Percentiles rank a stretch among this genome's conserved stretches.
Evolutionary conservation across 352 stramenopile species (phyloP).

Genomic region (Globisporangium ultimum): DNA sequence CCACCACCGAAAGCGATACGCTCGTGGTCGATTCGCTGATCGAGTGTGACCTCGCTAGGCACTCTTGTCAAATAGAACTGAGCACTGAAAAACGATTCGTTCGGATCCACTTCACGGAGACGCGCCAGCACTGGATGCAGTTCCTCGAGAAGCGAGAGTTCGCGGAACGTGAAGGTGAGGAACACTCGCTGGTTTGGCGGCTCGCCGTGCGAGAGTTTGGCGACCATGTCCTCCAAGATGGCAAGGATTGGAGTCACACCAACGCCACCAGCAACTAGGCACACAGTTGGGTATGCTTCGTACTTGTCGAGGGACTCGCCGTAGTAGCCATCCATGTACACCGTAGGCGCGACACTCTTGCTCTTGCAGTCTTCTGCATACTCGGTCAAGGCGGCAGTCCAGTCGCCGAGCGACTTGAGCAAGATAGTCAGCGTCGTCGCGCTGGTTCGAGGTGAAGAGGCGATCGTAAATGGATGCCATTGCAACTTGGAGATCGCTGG

Average conservation of each 20-base stretch:
- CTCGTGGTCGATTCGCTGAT: conserved; percentile 12
- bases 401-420: conserved; percentile 40
- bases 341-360: conserved; percentile 15
- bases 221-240: conserved; percentile 29
- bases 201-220: neutral
- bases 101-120: conserved; percentile 16
- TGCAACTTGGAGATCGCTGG: conserved; percentile 43
- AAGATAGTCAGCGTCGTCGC: conserved; percentile 28
- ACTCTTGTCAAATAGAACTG: conserved; percentile 22
- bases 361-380: conserved; percentile 34
- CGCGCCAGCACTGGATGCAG: conserved; percentile 16
- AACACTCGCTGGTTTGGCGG: conserved; percentile 13
- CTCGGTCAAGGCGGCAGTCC: conserved; percentile 24
- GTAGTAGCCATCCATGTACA: conserved; percentile 52
- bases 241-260: conserved; percentile 33
- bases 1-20: neutral
- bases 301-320: conserved; percentile 28
- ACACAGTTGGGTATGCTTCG: conserved; percentile 31
- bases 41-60: conserved; percentile 12
- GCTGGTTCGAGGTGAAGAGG: conserved; percentile 26
- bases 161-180: conserved; percentile 21
- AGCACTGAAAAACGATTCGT: conserved; percentile 18
- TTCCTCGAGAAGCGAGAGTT: conserved; percentile 21
- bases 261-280: conserved; percentile 31
- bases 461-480: conserved; percentile 53